Conservation (phyloP, 495 filamentous ascomycete species). For the Penicillium samsonianum region DNA sequence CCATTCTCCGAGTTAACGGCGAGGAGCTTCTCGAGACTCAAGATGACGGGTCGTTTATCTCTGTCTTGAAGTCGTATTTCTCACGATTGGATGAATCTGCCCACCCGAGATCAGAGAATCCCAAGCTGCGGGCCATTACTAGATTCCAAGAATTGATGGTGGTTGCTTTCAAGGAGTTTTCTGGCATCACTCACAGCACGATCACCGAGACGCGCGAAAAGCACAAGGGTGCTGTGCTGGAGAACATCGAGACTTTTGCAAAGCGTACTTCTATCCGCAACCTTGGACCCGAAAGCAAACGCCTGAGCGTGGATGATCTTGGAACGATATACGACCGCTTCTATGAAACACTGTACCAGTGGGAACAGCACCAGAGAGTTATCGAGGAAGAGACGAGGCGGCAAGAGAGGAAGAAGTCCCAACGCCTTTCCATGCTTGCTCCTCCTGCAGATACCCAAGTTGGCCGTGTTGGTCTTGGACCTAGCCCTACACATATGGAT, state of each 20-base stretch:
- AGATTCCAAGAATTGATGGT: constrained; percentile 98
- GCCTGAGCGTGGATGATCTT: constrained; percentile 79
- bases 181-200: constrained; percentile 88
- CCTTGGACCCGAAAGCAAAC: constrained; percentile 91
- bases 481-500: constrained; percentile 88
- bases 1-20: constrained; percentile 95
- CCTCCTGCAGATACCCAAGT: constrained; percentile 46
- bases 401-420: constrained; percentile 56
- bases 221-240: constrained; percentile 88
- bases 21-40: constrained; percentile 95
- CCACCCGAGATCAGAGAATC: constrained; percentile 90
- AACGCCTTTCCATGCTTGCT: constrained; percentile 47
- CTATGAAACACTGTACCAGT: constrained; percentile 86
- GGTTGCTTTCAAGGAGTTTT: constrained; percentile 96
- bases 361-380: constrained; percentile 76
- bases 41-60: constrained; percentile 96
- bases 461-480: constrained; percentile 85
- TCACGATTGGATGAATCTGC: constrained; percentile 90
- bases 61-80: constrained; percentile 93
- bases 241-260: constrained; percentile 94
- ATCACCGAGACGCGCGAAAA: constrained; percentile 86
- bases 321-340: constrained; percentile 90
- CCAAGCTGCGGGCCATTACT: constrained; percentile 88
- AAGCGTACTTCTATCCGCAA: constrained; percentile 96
- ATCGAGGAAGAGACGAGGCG: constrained; percentile 70